A percentile compares a stretch with the other conserved stretches of the same genome.
Evolutionary conservation across 257 asterid genomes (phyloP).

Genomic region (Henckelia pumila): DNA sequence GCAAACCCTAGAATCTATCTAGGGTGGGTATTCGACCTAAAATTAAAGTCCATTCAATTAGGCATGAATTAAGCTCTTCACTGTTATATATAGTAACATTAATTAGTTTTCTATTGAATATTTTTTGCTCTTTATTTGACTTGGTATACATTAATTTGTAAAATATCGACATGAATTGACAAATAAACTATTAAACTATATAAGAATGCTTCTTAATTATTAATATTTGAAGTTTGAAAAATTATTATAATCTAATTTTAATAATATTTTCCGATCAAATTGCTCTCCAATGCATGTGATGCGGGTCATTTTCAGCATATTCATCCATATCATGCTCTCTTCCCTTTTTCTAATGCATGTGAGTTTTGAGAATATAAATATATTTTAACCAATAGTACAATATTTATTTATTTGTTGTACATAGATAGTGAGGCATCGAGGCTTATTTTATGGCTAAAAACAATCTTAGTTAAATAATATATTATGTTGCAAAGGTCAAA

Average conservation of each 20-base stretch:
- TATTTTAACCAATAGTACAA: not conserved
- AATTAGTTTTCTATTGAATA: conserved; percentile 10
- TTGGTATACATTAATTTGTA: conserved; percentile 21
- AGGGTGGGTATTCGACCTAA: not conserved
- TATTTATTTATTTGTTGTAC: no score
- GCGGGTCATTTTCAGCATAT: no score
- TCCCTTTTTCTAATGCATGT: not conserved
- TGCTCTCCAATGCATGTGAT: no score
- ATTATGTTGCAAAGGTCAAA: not conserved
- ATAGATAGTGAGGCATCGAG: conserved; percentile 10
- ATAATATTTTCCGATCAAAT: no score
- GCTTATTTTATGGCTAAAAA: not conserved
- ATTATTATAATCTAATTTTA: conserved; percentile 24
- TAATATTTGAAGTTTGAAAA: conserved; percentile 23
- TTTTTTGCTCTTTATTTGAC: conserved; percentile 3
- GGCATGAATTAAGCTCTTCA: not conserved
- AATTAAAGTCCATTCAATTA: not conserved
- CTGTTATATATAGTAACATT: conserved; percentile 3
- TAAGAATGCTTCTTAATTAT: no score
- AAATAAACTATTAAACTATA: conserved; percentile 25
- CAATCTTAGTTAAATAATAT: no score
- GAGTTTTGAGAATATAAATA: no score
- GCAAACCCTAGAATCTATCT: not conserved
- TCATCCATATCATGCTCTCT: no score
- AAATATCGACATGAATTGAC: conserved; percentile 18